A percentile compares a stretch with the other conserved stretches of the same genome.
These are phyloP conservation scores for Strobilomyces echinocephalus DNA, from an alignment of 768 basidiomycete species.

Conservation along the genomic window DNA sequence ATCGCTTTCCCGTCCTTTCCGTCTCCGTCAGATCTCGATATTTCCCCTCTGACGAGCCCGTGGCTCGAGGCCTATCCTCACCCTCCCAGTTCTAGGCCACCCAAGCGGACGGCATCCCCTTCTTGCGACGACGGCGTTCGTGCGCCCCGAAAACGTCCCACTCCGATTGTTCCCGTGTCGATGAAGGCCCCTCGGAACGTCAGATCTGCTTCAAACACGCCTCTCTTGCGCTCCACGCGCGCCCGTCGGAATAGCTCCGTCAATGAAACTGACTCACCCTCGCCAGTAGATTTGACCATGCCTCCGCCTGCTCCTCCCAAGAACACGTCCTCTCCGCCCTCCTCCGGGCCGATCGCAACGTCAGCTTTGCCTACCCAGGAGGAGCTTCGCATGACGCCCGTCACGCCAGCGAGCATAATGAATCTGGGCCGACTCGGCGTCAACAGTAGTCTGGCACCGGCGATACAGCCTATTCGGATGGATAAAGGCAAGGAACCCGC, in stretches of 20 bases:
- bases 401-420: constrained; percentile 91
- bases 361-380: constrained; percentile 11
- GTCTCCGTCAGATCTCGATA: constrained; percentile 55
- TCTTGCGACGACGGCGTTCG: constrained; percentile 47
- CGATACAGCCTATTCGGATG: constrained; percentile 12
- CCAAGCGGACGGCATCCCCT: constrained; percentile 56
- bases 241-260: constrained; percentile 39
- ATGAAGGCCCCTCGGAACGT: constrained; percentile 24
- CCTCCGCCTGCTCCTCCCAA: constrained; percentile 70
- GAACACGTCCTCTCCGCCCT: constrained; percentile 15
- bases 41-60: constrained; percentile 77
- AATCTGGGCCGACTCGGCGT: constrained; percentile 68
- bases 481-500: constrained; percentile 29
- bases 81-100: constrained; percentile 20
- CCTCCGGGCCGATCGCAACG: constrained; percentile 1
- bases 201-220: constrained; percentile 58
- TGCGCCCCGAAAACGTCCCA: constrained; percentile 50
- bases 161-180: constrained; percentile 32
- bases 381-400: constrained; percentile 53
- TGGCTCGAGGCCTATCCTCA: constrained; percentile 65
- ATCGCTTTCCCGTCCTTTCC: constrained; percentile 59
- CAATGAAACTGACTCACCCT: constrained; percentile 60
- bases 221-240: constrained; percentile 46
- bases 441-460: constrained; percentile 40
- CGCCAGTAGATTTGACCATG: constrained; percentile 86